These are phyloP conservation scores for Phaeotremella skinneri DNA, from an alignment of 768 basidiomycete genomes.

Conservation along the genomic window DNA sequence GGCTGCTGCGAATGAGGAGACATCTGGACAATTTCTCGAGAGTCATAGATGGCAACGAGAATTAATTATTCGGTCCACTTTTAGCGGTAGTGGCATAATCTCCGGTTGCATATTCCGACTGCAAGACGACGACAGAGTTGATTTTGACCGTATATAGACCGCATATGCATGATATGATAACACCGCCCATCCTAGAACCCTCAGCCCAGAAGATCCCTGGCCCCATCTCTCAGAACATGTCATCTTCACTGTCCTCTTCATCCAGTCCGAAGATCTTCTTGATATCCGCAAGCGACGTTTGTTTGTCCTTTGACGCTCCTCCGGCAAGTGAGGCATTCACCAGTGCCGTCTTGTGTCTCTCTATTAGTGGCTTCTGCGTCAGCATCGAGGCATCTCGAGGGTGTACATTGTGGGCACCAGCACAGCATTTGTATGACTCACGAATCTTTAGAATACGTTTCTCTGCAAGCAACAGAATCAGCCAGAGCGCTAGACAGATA, in stretches of 20 bases:
- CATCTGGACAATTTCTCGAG: neutral
- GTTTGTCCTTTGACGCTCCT: slow-evolving; percentile 37
- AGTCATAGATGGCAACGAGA: neutral
- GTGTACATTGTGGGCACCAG: neutral
- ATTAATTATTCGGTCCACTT: neutral
- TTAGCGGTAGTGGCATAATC: neutral
- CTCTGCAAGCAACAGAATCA: slow-evolving; percentile 13
- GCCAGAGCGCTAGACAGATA: neutral
- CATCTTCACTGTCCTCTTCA: slow-evolving; percentile 47
- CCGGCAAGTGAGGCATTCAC: slow-evolving; percentile 49
- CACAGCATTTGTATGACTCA: slow-evolving; percentile 23
- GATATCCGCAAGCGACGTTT: slow-evolving; percentile 43
- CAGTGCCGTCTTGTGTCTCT: slow-evolving; percentile 49
- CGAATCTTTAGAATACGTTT: slow-evolving; percentile 49
- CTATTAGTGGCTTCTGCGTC: slow-evolving; percentile 11
- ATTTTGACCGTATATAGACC: neutral
- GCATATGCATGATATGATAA: neutral
- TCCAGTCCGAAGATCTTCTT: slow-evolving; percentile 50
- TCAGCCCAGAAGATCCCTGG: neutral
- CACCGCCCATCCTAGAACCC: neutral
- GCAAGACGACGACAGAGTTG: no score
- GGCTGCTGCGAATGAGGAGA: slow-evolving; percentile 2
- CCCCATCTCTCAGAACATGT: slow-evolving; percentile 13
- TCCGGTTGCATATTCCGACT: no score
- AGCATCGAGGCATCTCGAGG: neutral